Evolutionary conservation across 1,139 yeast species (phyloP).

Genomic region (Petasospora fabianii): DNA sequence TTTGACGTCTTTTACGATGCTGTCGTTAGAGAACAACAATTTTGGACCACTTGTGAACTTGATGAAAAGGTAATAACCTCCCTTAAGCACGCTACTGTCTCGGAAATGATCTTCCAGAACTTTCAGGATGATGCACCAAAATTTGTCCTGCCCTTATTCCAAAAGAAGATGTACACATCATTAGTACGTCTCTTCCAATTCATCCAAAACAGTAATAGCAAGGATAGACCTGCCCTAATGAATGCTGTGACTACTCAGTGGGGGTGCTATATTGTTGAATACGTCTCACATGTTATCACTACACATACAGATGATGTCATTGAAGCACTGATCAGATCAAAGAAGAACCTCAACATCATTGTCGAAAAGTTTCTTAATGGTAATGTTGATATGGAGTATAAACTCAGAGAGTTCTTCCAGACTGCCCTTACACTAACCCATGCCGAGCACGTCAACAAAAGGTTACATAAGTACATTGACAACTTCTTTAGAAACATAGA

Average conservation of each 20-base stretch:
- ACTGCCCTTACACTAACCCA: conserved; percentile 18
- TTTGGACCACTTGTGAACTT: conserved; percentile 14
- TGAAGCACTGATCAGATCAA: conserved; percentile 15
- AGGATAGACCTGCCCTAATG: background rate
- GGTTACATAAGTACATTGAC: conserved; percentile 31
- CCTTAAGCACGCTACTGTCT: conserved; percentile 7
- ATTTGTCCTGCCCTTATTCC: conserved; percentile 14
- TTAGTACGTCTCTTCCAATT: conserved; percentile 13
- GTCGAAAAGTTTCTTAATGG: conserved; percentile 10
- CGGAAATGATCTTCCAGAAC: conserved; percentile 11
- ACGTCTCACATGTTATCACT: conserved; percentile 7
- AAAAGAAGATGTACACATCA: conserved; percentile 5
- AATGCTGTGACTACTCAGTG: conserved; percentile 10
- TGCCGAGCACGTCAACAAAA: conserved; percentile 24
- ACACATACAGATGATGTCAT: conserved; percentile 11
- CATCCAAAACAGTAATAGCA: conserved; percentile 7
- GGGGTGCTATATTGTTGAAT: conserved; percentile 14
- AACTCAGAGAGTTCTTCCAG: conserved; percentile 20
- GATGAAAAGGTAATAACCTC: background rate
- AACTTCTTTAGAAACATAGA: conserved; percentile 24
- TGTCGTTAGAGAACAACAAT: conserved; percentile 9
- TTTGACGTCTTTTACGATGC: conserved; percentile 11
- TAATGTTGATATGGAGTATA: conserved; percentile 18
- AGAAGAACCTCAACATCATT: conserved; percentile 15
- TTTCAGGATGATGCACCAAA: conserved; percentile 6